Evolutionary conservation across 2,329 filamentous ascomycete genomes (phyloP).

Genomic region (Microcyclospora tardicrescens): DNA sequence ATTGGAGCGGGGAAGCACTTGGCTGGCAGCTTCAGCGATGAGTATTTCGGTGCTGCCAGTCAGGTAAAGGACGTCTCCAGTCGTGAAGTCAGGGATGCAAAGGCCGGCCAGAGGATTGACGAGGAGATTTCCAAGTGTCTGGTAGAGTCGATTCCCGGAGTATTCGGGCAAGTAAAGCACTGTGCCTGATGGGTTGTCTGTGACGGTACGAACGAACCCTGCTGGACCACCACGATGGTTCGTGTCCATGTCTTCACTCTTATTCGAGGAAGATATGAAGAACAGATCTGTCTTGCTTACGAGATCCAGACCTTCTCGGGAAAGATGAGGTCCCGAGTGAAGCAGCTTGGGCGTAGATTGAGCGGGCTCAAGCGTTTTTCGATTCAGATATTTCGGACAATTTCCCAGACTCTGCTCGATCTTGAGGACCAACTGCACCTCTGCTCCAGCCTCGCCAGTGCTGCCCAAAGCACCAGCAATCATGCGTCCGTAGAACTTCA

Average conservation of each 20-base stretch:
- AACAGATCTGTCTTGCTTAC: slow-evolving; percentile 58
- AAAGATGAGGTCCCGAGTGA: slow-evolving; percentile 36
- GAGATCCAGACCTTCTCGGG: slow-evolving; percentile 43
- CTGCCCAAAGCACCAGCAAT: slow-evolving; percentile 45
- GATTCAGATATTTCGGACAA: slow-evolving; percentile 79
- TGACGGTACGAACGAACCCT: slow-evolving; percentile 59
- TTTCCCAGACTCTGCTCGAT: slow-evolving; percentile 65
- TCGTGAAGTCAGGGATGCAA: slow-evolving; percentile 60
- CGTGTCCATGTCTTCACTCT: slow-evolving; percentile 59
- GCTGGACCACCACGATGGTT: slow-evolving; percentile 65
- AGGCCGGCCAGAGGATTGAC: slow-evolving; percentile 55
- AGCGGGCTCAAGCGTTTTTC: slow-evolving; percentile 48
- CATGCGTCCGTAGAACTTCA: slow-evolving; percentile 62
- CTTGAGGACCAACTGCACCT: slow-evolving; percentile 49
- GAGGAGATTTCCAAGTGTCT: slow-evolving; percentile 66
- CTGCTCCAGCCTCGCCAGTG: slow-evolving; percentile 17
- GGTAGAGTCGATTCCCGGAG: slow-evolving; percentile 72
- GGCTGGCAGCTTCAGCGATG: slow-evolving; percentile 47
- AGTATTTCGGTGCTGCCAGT: slow-evolving; percentile 59
- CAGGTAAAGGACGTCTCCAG: slow-evolving; percentile 59
- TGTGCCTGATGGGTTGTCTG: slow-evolving; percentile 34
- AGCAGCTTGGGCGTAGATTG: slow-evolving; percentile 41
- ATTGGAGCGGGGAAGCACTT: slow-evolving; percentile 54
- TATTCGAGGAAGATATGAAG: slow-evolving; percentile 59
- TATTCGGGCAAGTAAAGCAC: slow-evolving; percentile 69